phyloP scores from a whole-genome alignment of 768 basidiomycete genomes.

The Pisolithus tinctorius region DNA sequence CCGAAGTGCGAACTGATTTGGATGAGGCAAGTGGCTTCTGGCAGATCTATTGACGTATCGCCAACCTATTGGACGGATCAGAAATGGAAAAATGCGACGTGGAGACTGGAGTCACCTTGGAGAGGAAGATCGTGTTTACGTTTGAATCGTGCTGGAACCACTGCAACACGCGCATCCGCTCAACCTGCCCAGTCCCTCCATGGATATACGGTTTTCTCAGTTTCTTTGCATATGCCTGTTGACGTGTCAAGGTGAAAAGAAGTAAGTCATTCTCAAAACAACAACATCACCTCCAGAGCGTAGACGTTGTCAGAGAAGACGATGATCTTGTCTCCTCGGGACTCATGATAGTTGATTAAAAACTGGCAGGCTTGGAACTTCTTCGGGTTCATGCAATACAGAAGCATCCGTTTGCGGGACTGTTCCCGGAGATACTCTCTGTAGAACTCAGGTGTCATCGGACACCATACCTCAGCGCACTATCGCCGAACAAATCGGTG shows the following conservation, averaged over 20 bases:
- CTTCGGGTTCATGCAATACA: constrained; percentile 99
- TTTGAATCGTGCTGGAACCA: constrained; percentile 93
- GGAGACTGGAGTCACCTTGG: constrained; percentile 55
- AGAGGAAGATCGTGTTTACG: constrained; percentile 97
- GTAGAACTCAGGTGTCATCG: constrained; percentile 99
- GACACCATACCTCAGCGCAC: constrained; percentile 99
- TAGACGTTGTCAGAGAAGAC: constrained; percentile 99
- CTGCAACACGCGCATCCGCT: constrained; percentile 91
- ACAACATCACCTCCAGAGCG: constrained; percentile 75
- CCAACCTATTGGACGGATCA: constrained; percentile 57
- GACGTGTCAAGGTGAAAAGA: not conserved
- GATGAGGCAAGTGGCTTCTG: constrained; percentile 98
- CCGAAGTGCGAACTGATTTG: constrained; percentile 99
- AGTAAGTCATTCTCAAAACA: not conserved
- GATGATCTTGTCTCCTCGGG: constrained; percentile 97
- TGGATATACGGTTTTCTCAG: constrained; percentile 94
- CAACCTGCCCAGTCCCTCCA: constrained; percentile 89
- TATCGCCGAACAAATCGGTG: constrained; percentile 26
- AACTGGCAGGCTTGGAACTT: constrained; percentile 99
- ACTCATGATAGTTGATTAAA: constrained; percentile 96
- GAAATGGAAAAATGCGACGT: constrained; percentile 10
- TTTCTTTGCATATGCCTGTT: constrained; percentile 89
- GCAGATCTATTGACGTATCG: constrained; percentile 97
- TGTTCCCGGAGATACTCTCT: constrained; percentile 92
- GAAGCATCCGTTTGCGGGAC: constrained; percentile 87